Conservation (phyloP, 1,284 basidiomycete genomes). For the Blastosporella zonata region DNA sequence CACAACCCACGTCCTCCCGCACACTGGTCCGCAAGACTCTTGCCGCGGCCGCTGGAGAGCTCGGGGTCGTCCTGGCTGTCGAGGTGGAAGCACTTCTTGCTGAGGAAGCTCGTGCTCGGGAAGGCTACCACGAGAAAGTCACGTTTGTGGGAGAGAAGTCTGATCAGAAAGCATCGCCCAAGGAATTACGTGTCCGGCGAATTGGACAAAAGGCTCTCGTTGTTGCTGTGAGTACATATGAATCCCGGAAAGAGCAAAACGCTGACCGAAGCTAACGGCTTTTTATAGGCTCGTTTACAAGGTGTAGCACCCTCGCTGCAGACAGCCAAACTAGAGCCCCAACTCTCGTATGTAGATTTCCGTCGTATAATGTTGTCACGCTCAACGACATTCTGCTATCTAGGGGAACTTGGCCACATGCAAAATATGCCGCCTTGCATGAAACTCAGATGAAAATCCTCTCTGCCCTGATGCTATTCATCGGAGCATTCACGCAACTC, state of each 20-base stretch:
- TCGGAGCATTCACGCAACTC: conserved; percentile 34
- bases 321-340: conserved; percentile 38
- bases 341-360: conserved; percentile 29
- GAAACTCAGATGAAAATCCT: conserved; percentile 30
- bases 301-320: conserved; percentile 32
- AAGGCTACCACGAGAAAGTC: conserved; percentile 28
- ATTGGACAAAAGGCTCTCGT: conserved; percentile 31
- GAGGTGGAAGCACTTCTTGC: conserved; percentile 41
- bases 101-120: conserved; percentile 33
- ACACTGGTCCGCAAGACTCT: conserved; percentile 38
- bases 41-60: conserved; percentile 31
- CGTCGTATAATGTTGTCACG: not conserved
- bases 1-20: conserved; percentile 37
- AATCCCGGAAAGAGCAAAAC: not conserved
- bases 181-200: conserved; percentile 28
- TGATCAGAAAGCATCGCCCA: conserved; percentile 22
- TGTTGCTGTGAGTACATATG: conserved; percentile 33
- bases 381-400: not conserved
- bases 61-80: conserved; percentile 34
- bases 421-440: conserved; percentile 32
- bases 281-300: conserved; percentile 24
- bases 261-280: not conserved
- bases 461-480: conserved; percentile 32
- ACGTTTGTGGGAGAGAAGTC: conserved; percentile 20
- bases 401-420: conserved; percentile 39